Percentiles rank a stretch among this genome's conserved stretches.
Conservation (phyloP, 768 basidiomycete genomes). For the Pisolithus marmoratus region DNA sequence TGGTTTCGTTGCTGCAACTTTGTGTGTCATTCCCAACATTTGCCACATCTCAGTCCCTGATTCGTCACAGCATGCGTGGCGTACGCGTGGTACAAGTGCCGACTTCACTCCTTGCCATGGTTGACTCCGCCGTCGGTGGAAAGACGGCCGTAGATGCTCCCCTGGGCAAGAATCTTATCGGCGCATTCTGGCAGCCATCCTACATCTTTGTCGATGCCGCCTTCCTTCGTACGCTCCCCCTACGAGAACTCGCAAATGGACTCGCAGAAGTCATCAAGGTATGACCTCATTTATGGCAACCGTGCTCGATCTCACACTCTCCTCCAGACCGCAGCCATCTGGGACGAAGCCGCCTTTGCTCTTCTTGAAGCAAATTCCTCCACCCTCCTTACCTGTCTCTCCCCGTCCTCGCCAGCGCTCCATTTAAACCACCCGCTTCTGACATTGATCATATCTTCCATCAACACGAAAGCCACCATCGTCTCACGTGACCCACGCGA, state of each 20-base stretch:
- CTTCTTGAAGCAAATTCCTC: conserved; percentile 80
- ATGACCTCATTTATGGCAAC: conserved; percentile 13
- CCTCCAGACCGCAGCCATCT: conserved; percentile 95
- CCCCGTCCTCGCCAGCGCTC: conserved; percentile 58
- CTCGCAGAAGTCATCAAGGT: conserved; percentile 99
- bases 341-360: conserved; percentile 87
- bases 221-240: conserved; percentile 88
- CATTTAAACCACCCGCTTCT: conserved; percentile 79
- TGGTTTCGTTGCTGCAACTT: conserved; percentile 95
- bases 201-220: conserved; percentile 97
- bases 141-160: conserved; percentile 99
- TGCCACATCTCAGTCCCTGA: conserved; percentile 1
- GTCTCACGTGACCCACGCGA: conserved; percentile 97
- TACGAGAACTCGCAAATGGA: conserved; percentile 94
- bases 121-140: conserved; percentile 95
- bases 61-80: conserved; percentile 79
- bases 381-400: conserved; percentile 84
- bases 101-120: conserved; percentile 96
- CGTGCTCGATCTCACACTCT: background rate
- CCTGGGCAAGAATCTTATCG: conserved; percentile 97
- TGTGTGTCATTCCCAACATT: conserved; percentile 45
- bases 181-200: conserved; percentile 97
- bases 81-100: conserved; percentile 95
- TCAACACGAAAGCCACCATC: conserved; percentile 94
- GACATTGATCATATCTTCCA: conserved; percentile 87